These are phyloP conservation scores for Nicotiana paniculata DNA, from an alignment of 257 asterid species.

Conservation along the genomic window DNA sequence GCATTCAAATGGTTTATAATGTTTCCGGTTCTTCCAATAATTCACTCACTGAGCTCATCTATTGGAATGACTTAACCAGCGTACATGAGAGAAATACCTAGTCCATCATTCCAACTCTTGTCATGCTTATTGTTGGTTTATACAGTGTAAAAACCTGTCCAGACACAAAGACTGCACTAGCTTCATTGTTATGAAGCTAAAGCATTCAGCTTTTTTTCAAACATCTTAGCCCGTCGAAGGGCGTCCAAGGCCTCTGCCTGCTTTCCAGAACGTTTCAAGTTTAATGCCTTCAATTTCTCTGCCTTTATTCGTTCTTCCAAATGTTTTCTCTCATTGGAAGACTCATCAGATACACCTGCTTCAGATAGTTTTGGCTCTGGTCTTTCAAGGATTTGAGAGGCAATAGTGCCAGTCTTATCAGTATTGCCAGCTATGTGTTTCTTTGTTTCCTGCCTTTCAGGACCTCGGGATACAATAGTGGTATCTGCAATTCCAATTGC, in stretches of 20 bases:
- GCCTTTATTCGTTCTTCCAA: slow-evolving; percentile 56
- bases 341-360: slow-evolving; percentile 16
- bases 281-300: slow-evolving; percentile 76
- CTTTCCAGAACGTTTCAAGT: slow-evolving; percentile 80
- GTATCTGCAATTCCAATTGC: slow-evolving; percentile 56
- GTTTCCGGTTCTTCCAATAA: background rate
- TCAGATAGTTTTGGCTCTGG: slow-evolving; percentile 23
- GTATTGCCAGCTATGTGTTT: slow-evolving; percentile 8
- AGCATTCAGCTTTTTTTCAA: slow-evolving; percentile 75
- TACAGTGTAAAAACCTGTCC: background rate
- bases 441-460: slow-evolving; percentile 25
- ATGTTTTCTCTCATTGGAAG: slow-evolving; percentile 42
- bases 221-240: slow-evolving; percentile 60
- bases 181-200: slow-evolving; percentile 27
- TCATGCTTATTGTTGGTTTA: background rate
- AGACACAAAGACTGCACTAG: background rate
- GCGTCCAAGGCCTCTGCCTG: slow-evolving; percentile 84
- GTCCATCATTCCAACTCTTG: background rate
- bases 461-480: slow-evolving; percentile 17
- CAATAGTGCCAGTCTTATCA: slow-evolving; percentile 14
- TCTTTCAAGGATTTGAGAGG: slow-evolving; percentile 24
- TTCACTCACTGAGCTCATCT: background rate
- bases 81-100: background rate
- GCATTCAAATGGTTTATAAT: background rate
- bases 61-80: background rate